Base-by-base conservation (phyloP, 768 basidiomycete species). In the Lentinula boryana region DNA sequence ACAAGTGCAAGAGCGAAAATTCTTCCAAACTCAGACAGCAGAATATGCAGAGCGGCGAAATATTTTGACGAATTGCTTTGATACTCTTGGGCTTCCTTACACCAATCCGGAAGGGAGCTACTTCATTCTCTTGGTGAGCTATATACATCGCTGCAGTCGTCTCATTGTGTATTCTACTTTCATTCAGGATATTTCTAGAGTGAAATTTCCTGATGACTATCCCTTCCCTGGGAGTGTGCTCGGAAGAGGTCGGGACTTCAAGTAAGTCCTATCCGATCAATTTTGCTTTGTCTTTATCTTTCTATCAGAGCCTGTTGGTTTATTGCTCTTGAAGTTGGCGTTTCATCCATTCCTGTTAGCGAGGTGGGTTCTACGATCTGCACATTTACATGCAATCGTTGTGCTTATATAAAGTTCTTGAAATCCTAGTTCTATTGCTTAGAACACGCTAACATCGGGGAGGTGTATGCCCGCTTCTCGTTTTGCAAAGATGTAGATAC, bases 401-500 rank as follows among this genome's bases (percentile, higher is more conserved):
- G 4, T 18, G n/a, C 46, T 48, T 0, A 48, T 23, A 0, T 48
- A 27, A 27, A 27, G 27, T 33, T 56, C 40, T 54, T 32, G 49
- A 62, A 35, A 35, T 9, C 21, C 2, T 61, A 95, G 92, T 98
- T 98, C 75, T 98, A 96, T 74, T 94, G 93, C 68, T 80, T 86
- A 65, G 91, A 93, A 60, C 95, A 98, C 69, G 81, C 86, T 23
- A 73, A 74, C 61, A 92, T 97, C 58, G 95, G 95, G 32, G 95
- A 96, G 72, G 86, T 78, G 51, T 96, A 88, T 69, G 86, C 83
- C 21, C 84, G 93, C 59, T 98, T 98, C 70, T 88, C 95, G 1
- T 95, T 97, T 79, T 98, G 97, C 81, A 99, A 99, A 70, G 96
- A 98, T 67, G 64, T 86, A 21, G 92, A 91, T 43, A 96, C 93